Base-by-base conservation (phyloP, 805 yeast genomes). In the Allodekkera sacchari region DNA sequence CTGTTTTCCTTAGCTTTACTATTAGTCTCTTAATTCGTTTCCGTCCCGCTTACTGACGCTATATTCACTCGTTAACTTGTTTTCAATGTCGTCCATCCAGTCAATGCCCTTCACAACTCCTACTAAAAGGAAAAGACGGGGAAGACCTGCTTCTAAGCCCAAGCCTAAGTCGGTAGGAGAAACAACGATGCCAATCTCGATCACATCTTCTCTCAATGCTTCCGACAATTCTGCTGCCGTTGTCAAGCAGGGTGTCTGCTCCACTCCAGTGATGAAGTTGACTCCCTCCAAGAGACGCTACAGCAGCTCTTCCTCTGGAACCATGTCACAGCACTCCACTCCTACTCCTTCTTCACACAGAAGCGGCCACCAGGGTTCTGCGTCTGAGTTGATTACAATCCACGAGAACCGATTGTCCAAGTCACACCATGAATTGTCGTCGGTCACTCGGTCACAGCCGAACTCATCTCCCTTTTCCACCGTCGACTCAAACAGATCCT, bases 201-300 rank as follows among this genome's bases (percentile, higher is more conserved):
- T 51, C 11, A 42, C 38, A 28, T 24, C 48, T 2, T 42, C 36
- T 5, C 26, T 42, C 21, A 48, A 41, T 38, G 53, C 52, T 7
- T 43, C 42, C 13, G 40, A 42, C 16, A 42, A 46, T 26, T 50
- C 56, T 6, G 53, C 55, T 6, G 56, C 56, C 3, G 45, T 47
- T 8, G 43, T 47, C 5, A 43, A 43, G 25, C 50, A 51, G 33
- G 57, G 53, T 12, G 42, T 52, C 26, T 39, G 45, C 21, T 47
- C 57, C 2, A 48, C 51, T 6, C 57, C 59, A 6, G 46, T 52
- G n/a, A 53, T 53, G 57, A 44, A 45, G 21, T 42, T 53, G n/a
- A 51, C 48, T 14, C 57, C 55, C 4, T 47, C 38, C 14, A 38
- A 42, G 30, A 39, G 48, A 30, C 37, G 41, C 24, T 31, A 38